Percentiles rank a stretch among this genome's conserved stretches.
phyloP scores from a whole-genome alignment of 2,329 filamentous ascomycete genomes.

The Pyrenophora tritici-repentis region DNA sequence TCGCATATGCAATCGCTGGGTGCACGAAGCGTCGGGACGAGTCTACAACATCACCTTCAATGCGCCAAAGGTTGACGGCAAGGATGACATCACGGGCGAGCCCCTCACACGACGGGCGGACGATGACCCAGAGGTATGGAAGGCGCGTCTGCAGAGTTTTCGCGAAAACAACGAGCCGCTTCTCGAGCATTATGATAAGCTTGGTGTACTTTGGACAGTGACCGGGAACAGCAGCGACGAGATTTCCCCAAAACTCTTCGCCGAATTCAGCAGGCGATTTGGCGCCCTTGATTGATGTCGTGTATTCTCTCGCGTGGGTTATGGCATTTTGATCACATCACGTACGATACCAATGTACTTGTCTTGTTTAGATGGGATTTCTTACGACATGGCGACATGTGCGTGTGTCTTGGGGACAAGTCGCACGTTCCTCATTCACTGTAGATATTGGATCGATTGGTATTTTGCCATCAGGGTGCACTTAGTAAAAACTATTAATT shows the following conservation, averaged over 20 bases:
- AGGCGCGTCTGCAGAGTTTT: conserved; percentile 78
- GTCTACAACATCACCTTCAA: conserved; percentile 97
- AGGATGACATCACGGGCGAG: conserved; percentile 91
- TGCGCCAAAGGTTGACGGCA: conserved; percentile 76
- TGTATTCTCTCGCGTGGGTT: conserved; percentile 1
- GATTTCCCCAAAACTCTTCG: conserved; percentile 86
- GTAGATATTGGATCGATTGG: conserved; percentile 19
- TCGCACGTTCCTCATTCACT: conserved; percentile 22
- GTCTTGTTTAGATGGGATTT: conserved; percentile 1
- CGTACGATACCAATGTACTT: conserved; percentile 7
- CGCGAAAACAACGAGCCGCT: conserved; percentile 84
- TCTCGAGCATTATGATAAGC: conserved; percentile 84
- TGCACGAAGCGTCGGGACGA: conserved; percentile 86
- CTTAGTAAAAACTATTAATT: conserved; percentile 9
- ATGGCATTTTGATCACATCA: conserved; percentile 8
- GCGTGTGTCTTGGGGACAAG: conserved; percentile 5
- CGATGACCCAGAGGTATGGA: conserved; percentile 86
- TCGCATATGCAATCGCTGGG: conserved; percentile 89
- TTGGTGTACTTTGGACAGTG: conserved; percentile 84
- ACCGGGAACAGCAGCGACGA: conserved; percentile 90
- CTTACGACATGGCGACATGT: neutral
- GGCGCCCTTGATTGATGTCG: conserved; percentile 34
- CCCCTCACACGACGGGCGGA: conserved; percentile 79
- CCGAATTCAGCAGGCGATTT: conserved; percentile 82
- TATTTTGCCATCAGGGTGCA: conserved; percentile 9